These are phyloP conservation scores for Vicia sativa DNA, from an alignment of 306 rosid genomes.

Conservation along the genomic window DNA sequence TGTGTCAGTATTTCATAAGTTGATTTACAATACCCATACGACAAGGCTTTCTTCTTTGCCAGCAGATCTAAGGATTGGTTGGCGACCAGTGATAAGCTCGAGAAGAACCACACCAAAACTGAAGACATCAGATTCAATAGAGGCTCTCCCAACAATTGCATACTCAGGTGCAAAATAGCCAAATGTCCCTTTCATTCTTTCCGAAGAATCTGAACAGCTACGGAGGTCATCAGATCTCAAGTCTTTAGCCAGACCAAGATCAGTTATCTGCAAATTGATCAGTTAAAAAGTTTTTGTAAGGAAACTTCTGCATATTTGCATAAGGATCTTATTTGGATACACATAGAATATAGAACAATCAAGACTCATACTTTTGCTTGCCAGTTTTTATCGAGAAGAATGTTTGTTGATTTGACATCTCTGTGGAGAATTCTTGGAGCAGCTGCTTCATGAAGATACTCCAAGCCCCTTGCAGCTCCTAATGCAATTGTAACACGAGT, in stretches of 20 bases:
- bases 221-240: constrained; percentile 68
- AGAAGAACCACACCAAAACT: constrained; percentile 99
- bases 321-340: not conserved
- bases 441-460: constrained; percentile 98
- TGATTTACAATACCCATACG: constrained; percentile 67
- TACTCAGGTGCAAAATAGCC: constrained; percentile 99
- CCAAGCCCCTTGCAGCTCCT: constrained; percentile 98
- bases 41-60: constrained; percentile 95
- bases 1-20: not conserved
- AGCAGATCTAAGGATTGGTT: constrained; percentile 71
- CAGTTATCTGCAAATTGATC: constrained; percentile 76
- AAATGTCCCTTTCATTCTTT: constrained; percentile 94
- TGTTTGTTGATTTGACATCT: constrained; percentile 95
- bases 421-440: constrained; percentile 96
- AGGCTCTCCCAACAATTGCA: constrained; percentile 86
- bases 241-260: constrained; percentile 93
- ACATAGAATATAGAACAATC: constrained; percentile 23
- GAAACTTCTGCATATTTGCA: not conserved
- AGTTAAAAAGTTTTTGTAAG: not conserved
- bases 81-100: constrained; percentile 90
- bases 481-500: constrained; percentile 86
- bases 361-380: constrained; percentile 71
- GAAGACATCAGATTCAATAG: constrained; percentile 90
- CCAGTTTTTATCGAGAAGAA: constrained; percentile 87
- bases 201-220: constrained; percentile 85